A percentile compares a stretch with the other conserved stretches of the same genome.
Conservation (phyloP, 768 basidiomycete species). For the Punctularia strigosozonata region DNA sequence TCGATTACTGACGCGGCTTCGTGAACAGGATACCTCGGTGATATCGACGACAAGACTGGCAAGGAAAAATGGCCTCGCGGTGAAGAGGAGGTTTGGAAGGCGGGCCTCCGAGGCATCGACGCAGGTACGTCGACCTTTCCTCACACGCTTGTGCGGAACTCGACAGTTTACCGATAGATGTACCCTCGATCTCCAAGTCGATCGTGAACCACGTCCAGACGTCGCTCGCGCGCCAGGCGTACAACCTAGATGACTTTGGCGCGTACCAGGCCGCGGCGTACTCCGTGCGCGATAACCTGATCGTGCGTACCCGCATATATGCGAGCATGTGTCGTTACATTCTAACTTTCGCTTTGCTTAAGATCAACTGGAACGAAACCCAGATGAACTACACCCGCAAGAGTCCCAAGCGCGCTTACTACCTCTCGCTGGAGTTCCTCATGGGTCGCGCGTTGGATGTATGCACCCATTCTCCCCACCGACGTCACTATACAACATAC, state of each 20-base stretch:
- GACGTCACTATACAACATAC: slow-evolving; percentile 18
- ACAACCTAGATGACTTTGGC: slow-evolving; percentile 77
- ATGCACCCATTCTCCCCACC: slow-evolving; percentile 1
- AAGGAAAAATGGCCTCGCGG: slow-evolving; percentile 82
- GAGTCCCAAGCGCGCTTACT: slow-evolving; percentile 84
- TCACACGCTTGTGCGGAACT: slow-evolving; percentile 4
- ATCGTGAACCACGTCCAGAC: slow-evolving; percentile 81
- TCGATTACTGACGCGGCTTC: too few species aligned
- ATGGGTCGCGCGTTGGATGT: slow-evolving; percentile 77
- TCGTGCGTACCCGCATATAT: slow-evolving; percentile 33
- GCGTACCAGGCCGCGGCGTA: slow-evolving; percentile 90
- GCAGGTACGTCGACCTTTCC: slow-evolving; percentile 26
- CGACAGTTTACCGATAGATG: slow-evolving; percentile 28
- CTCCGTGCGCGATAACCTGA: slow-evolving; percentile 77
- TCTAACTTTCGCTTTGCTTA: not conserved
- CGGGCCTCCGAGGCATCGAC: slow-evolving; percentile 43
- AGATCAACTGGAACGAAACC: slow-evolving; percentile 83
- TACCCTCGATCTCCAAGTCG: slow-evolving; percentile 53
- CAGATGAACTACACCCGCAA: slow-evolving; percentile 70
- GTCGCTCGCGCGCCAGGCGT: slow-evolving; percentile 81
- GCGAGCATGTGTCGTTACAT: not conserved
- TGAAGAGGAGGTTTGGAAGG: slow-evolving; percentile 67
- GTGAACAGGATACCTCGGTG: too few species aligned
- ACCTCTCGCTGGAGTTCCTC: slow-evolving; percentile 89
- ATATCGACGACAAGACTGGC: slow-evolving; percentile 61